Base-by-base conservation (phyloP, 805 yeast species). In the Tetrapisispora arboricola region DNA sequence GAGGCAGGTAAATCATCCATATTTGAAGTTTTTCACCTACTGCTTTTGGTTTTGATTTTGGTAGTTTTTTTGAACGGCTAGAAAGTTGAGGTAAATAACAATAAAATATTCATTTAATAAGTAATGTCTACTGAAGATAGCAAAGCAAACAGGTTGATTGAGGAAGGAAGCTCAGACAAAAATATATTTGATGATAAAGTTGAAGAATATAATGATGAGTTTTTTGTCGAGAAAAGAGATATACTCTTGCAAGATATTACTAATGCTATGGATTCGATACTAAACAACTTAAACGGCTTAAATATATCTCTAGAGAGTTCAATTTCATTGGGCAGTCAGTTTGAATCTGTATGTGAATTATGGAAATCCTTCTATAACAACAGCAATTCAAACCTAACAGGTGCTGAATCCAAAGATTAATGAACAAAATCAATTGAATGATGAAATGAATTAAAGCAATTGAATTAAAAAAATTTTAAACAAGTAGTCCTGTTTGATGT, bases 271-370 rank as follows among this genome's bases (percentile, higher is more conserved):
- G 86, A 79, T 49, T 70, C 80, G 0, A 81, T 81, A 6, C 64
- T 80, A 39, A 68, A 75, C 50, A 78, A 78, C 49, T 58, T 83
- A 43, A 80, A 79, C 49, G 70, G 77, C 17, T 63, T 83, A 44
- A 82, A 82, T 54, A 67, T 85, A 33, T 73, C 87, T 0, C 61
- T 83, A 39, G 81, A 79, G 48, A 77, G 75, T 32, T 73, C 78
- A 2, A 70, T 80, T 13, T 80, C 81, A 18, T 84, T 83, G 3
- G 88, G 92, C 1, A 76, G 77, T 52, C 88, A 80, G 44, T 83
- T 82, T 50, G 84, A 81, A 43, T 72, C 74, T 38, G 84, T 81
- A 13, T 73, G 87, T 3, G 62, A 69, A n/a, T 64, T 82, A 27
- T 83, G 94, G 94, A 64, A 71, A 26, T 71, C 70, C 28, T 81